Evolutionary conservation across 768 basidiomycete genomes (phyloP), one percentile per base, ranked within the genome.

Genomic region (Naganishia kalamii): DNA sequence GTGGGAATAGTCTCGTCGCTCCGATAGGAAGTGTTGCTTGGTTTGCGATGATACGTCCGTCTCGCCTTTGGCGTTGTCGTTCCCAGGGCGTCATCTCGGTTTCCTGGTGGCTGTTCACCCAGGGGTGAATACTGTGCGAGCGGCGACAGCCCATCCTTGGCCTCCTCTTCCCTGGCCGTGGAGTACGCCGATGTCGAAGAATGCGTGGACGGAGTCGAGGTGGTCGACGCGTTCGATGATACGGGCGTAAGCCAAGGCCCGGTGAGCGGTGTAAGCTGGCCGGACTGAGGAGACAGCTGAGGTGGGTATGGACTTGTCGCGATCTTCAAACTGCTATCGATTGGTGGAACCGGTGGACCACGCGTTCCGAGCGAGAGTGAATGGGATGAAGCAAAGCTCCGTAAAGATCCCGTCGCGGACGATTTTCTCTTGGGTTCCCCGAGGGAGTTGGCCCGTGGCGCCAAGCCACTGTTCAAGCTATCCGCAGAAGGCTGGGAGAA

Each of bases 311-410:
- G 21, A 32, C 51, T 52, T 32, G 51, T 52, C 13, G 51, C 51
- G 33, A 32, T 52, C 13, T 52, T 52, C 17, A 52, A 32, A 19
- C 29, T 35, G 21, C 33, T 52, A 21, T n/a, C 29, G 32, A 19
- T 52, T 8, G 29, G 29, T 19, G 51, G 29, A 3, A 52, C 33
- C 15, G 51, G 35, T 19, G 51, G 51, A 32, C 30, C 30, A 19
- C 51, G 29, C 51, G 30, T 19, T 1, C 29, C 29, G n/a, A 52
- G 3, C 17, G 51, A 52, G 21, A 52, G 51, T 32, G 51, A 52
- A 52, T 52, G 51, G 19, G 51, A 52, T 32, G 51, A 52, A 29
- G 51, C 51, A 52, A 52, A 52, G 29, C 51, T 52, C 51, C 51
- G 29, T 7, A 52, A 30, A 2, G 51, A 52, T 7, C 30, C 30